These are phyloP conservation scores for Terana coerulea DNA, from an alignment of 768 basidiomycete species.

Conservation along the genomic window DNA sequence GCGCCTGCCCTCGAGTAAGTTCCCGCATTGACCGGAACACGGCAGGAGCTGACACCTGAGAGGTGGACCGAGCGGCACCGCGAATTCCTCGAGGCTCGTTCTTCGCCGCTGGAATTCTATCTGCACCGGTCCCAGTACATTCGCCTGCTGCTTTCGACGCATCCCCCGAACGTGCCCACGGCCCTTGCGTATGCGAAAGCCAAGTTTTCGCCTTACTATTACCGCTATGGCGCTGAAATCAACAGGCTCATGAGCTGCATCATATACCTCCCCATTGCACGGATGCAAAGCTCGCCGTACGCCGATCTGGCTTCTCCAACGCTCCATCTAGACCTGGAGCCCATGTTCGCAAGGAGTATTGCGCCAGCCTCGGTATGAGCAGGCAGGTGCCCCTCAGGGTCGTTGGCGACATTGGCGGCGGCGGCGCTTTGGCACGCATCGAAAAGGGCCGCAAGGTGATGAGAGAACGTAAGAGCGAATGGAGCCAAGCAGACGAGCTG, in stretches of 20 bases:
- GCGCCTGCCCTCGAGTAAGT: conserved; percentile 74
- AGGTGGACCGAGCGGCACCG: conserved; percentile 80
- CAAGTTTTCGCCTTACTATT: conserved; percentile 60
- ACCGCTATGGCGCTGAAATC: conserved; percentile 60
- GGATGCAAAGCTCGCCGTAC: conserved; percentile 68
- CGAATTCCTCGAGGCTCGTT: conserved; percentile 59
- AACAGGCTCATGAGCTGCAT: conserved; percentile 66
- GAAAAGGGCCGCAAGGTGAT: conserved; percentile 94
- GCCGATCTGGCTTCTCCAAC: conserved; percentile 68
- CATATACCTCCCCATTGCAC: conserved; percentile 64
- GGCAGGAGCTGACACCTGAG: conserved; percentile 4
- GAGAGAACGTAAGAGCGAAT: conserved; percentile 90
- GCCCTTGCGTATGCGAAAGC: conserved; percentile 76
- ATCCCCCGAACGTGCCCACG: conserved; percentile 49
- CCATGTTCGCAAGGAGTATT: conserved; percentile 87
- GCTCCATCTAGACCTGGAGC: conserved; percentile 74
- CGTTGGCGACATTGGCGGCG: conserved; percentile 89
- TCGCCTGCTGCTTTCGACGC: conserved; percentile 62
- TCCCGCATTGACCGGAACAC: conserved; percentile 2
- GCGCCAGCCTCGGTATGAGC: conserved; percentile 83
- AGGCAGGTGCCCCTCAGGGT: conserved; percentile 84
- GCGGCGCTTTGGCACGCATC: conserved; percentile 86
- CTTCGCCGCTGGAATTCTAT: conserved; percentile 83
- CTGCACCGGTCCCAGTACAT: conserved; percentile 91
- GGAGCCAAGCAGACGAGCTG: conserved; percentile 85